These are phyloP conservation scores for Austropuccinia psidii DNA, from an alignment of 1,284 basidiomycete genomes.

Conservation along the genomic window DNA sequence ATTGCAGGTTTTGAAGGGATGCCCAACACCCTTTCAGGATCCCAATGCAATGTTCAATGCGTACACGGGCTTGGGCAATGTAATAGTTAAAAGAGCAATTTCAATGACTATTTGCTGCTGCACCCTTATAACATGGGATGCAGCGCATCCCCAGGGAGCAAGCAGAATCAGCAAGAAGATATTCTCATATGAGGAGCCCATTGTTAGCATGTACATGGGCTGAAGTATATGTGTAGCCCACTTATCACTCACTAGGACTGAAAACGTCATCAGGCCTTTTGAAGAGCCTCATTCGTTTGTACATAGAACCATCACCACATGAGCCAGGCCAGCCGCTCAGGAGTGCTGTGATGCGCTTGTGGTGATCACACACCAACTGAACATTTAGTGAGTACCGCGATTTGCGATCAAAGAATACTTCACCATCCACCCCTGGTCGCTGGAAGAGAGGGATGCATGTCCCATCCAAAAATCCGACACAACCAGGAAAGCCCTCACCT, in stretches of 20 bases:
- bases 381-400: conserved; percentile 5
- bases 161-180: background rate
- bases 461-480: conserved; percentile 8
- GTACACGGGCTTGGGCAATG: background rate
- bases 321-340: conserved; percentile 16
- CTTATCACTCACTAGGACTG: background rate
- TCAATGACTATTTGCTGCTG: background rate
- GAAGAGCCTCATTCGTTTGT: background rate
- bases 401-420: conserved; percentile 11
- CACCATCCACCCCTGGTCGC: background rate
- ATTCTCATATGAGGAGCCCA: too few species aligned
- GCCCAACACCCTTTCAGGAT: too few species aligned
- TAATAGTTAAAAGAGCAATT: background rate
- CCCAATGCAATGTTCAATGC: background rate
- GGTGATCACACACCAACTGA: conserved; percentile 7
- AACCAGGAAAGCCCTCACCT: conserved; percentile 6
- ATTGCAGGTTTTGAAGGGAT: too few species aligned
- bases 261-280: background rate
- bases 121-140: background rate
- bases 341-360: conserved; percentile 1
- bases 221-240: too few species aligned
- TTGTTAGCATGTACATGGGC: background rate
- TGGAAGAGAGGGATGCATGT: background rate
- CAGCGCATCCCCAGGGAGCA: background rate
- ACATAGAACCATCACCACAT: background rate